Base-by-base conservation (phyloP, 2,329 filamentous ascomycete species). In the Ceratocystis alfenasii region DNA sequence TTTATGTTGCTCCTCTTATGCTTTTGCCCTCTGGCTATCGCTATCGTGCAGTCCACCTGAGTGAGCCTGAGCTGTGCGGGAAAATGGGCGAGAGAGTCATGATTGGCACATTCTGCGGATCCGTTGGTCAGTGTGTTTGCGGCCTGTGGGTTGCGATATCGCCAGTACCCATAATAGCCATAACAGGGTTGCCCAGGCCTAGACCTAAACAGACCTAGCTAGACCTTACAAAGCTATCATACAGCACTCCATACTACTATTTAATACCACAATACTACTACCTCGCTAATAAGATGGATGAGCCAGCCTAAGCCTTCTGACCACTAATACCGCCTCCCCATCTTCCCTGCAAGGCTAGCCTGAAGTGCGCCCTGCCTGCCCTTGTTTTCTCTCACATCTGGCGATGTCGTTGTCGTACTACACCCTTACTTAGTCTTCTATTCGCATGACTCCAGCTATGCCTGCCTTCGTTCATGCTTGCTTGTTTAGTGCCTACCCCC, bases 91-190 rank as follows among this genome's bases (percentile, higher is more conserved):
- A n/a, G 20, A 53, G 48, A 53, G 48, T 28, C 48, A 53, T 28
- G 48, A 53, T 53, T 59, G 55, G 55, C 55, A 59, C 55, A 59
- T 59, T 59, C 28, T 59, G 28, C 55, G 55, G 55, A 59, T 30
- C 55, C 33, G 28, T 30, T 59, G 55, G 55, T 25, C 55, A 17
- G n/a, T 59, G 55, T 59, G 55, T 33, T 59, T 59, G 12, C 12
- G 53, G 22, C 22, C 28, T 57, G 53, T 57, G 55, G 28, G 25
- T 3, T 59, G 55, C 28, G 55, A 33, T 53, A 53, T 53, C 48
- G 20, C 48, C 48, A 28, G 25, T 53, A 53, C 48, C 20, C 8
- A 53, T 53, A 20, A 53, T 41, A 41, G 36, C 36, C 8, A 28
- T 53, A 53, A 3, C 48, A 53, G 20, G 48, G 48, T 6, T n/a